Evolutionary conservation across 192 early-diverging fungal genomes (phyloP), one percentile per base, ranked within the genome.

Genomic region (Gigaspora rosea): DNA sequence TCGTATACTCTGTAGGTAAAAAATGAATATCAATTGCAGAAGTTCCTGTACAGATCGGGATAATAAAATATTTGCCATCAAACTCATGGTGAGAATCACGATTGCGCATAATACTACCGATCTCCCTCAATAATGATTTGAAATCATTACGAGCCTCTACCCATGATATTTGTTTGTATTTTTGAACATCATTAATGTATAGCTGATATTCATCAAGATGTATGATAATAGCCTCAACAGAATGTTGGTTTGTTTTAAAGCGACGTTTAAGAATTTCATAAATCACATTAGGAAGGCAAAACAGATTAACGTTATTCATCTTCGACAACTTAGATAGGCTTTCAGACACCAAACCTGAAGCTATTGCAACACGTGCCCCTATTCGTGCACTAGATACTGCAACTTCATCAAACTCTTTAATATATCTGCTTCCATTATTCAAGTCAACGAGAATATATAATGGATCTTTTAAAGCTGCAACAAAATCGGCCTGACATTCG

Each of bases 351-450:
- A 72, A 72, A 32, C 70, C 70, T 57, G 70, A 72, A 16, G 70
- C 20, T 22, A 57, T 4, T 56, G 70, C 69, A 27, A 71, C 49
- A 71, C 69, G 69, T 27, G 49, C 22, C 7, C 49, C 69, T 52
- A 71, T 71, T 72, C 51, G 49, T 10, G 56, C 33, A 56, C 70
- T 72, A 56, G 70, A 1, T 32, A 4, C 9, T 56, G 0, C 27
- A 32, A 33, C 33, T 0, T 72, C 70, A 57, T 72, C 70, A 72
- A 72, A 72, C 0, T 51, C 51, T 33, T 72, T 33, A 72, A 72
- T 27, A 57, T 72, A 72, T 35, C 56, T 27, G 32, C 70, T n/a
- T 71, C 47, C 69, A 71, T 71, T 71, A 71, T 71, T 71, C 50
- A 66, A 41, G 64, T 66, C 64, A 46, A 66, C 1, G 13, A 66